Evolutionary conservation across 176 grass and related monocot genomes (phyloP).

Genomic region (Sorghum bicolor): DNA sequence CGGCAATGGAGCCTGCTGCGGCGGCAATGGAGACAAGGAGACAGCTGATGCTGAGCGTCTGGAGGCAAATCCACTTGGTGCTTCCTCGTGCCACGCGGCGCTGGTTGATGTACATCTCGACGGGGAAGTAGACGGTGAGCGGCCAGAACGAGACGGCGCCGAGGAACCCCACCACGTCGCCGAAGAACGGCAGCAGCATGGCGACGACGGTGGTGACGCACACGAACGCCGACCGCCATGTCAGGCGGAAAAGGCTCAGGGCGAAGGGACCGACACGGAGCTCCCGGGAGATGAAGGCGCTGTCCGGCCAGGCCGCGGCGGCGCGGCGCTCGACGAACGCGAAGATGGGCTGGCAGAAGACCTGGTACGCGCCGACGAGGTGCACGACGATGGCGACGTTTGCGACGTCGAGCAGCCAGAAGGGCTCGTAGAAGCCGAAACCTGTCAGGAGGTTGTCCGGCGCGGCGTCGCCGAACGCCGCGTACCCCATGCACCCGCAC

Average conservation of each 20-base stretch:
- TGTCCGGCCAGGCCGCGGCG: conserved; percentile 31
- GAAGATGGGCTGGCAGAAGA: conserved; percentile 64
- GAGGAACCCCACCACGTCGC: conserved; percentile 5
- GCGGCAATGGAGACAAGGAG: not conserved
- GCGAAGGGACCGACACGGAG: not conserved
- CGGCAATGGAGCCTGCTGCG: not conserved
- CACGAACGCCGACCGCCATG: conserved; percentile 20
- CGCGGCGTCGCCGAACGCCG: conserved; percentile 54
- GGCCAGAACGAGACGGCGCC: conserved; percentile 52
- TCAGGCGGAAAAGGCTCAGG: conserved; percentile 1
- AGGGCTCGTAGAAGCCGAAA: conserved; percentile 86
- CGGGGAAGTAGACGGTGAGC: conserved; percentile 58
- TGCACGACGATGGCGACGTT: conserved; percentile 73
- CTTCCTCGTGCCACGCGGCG: conserved; percentile 7
- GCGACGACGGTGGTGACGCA: conserved; percentile 23
- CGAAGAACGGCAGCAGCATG: conserved; percentile 34
- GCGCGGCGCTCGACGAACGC: conserved; percentile 61
- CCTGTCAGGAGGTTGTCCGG: conserved; percentile 74
- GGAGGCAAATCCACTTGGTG: not conserved
- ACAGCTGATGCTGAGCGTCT: not conserved
- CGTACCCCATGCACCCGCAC: conserved; percentile 73
- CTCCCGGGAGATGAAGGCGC: not conserved
- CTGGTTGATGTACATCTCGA: conserved; percentile 52
- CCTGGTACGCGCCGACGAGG: conserved; percentile 70
- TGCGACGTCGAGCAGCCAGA: conserved; percentile 69